Evolutionary conservation across 106 monocot species (phyloP).

Genomic region (Hemerocallis citrina): DNA sequence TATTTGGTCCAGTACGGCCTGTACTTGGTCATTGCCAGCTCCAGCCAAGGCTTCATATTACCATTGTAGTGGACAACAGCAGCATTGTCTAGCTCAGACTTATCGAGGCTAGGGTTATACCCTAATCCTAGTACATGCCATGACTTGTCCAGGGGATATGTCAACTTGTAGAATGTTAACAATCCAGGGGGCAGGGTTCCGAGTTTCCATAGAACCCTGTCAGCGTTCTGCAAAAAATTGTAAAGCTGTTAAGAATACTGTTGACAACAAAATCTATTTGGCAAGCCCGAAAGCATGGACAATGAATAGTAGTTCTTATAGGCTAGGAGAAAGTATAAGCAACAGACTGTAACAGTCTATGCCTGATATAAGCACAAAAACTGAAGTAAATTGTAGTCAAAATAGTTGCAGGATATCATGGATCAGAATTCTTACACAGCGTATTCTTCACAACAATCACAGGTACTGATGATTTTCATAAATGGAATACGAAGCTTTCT

Average conservation of each 20-base stretch:
- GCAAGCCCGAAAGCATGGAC: too few species aligned
- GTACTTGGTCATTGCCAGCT: constrained; percentile 35
- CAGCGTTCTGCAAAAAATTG: constrained; percentile 22
- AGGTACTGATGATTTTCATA: too few species aligned
- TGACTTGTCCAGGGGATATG: constrained; percentile 36
- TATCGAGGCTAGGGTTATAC: constrained; percentile 38
- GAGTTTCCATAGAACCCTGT: constrained; percentile 36
- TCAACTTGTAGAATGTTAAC: constrained; percentile 31
- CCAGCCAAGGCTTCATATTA: constrained; percentile 46
- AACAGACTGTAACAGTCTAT: too few species aligned
- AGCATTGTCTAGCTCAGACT: constrained; percentile 35
- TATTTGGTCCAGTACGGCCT: constrained; percentile 33
- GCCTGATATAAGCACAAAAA: too few species aligned
- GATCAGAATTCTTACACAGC: too few species aligned
- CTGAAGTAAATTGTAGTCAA: too few species aligned
- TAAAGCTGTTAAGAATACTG: neutral
- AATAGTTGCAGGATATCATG: too few species aligned
- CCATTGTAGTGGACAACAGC: constrained; percentile 39
- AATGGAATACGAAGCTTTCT: too few species aligned
- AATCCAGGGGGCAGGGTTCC: constrained; percentile 35
- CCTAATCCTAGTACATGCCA: constrained; percentile 45
- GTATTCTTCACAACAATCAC: too few species aligned
- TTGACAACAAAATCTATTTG: neutral
- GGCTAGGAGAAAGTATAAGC: too few species aligned
- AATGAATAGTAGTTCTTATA: too few species aligned